phyloP scores from a whole-genome alignment of 1,284 basidiomycete genomes.

The Ceratobasidium sp. region DNA sequence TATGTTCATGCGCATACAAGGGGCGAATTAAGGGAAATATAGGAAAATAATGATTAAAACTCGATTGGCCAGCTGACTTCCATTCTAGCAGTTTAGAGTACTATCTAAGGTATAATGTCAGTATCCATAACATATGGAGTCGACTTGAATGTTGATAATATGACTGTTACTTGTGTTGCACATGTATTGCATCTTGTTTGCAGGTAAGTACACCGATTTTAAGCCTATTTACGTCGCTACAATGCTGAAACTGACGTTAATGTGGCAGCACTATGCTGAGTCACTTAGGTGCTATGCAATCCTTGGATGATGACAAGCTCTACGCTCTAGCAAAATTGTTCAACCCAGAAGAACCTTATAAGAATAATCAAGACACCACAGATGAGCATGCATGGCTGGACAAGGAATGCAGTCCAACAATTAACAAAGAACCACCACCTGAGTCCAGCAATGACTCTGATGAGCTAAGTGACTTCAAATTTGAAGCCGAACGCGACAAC shows the following conservation, averaged over 20 bases:
- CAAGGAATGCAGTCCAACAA: background rate
- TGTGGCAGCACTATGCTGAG: background rate
- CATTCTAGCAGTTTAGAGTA: too few species aligned
- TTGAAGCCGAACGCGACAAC: too few species aligned
- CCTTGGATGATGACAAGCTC: background rate
- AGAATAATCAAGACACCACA: background rate
- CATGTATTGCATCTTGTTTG: slow-evolving; percentile 22
- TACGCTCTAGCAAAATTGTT: background rate
- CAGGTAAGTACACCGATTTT: background rate
- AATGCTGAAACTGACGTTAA: too few species aligned
- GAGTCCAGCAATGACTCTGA: background rate
- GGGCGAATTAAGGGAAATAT: too few species aligned
- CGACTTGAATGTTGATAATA: background rate
- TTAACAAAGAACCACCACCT: background rate
- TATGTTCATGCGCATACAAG: too few species aligned
- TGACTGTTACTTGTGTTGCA: slow-evolving; percentile 1
- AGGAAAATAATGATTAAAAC: too few species aligned
- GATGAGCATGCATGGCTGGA: background rate
- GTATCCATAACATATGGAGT: background rate
- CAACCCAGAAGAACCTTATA: background rate
- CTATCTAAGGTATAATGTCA: too few species aligned
- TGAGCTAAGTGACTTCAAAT: too few species aligned
- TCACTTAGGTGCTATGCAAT: background rate
- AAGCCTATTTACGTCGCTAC: too few species aligned
- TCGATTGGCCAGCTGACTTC: too few species aligned